These are phyloP conservation scores for Russula sp. DNA, from an alignment of 768 basidiomycete species.

Conservation along the genomic window DNA sequence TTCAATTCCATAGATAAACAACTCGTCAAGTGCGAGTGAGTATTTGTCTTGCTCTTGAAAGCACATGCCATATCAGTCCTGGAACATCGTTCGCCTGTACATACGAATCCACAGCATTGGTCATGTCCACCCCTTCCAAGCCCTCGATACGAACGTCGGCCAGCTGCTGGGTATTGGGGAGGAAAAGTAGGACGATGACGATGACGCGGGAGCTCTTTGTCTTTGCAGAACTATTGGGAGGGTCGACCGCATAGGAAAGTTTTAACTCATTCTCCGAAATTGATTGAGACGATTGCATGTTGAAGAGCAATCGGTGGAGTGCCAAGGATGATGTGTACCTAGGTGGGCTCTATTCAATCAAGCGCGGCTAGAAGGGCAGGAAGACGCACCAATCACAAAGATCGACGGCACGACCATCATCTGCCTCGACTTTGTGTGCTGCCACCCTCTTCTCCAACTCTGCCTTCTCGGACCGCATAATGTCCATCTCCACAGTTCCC, in stretches of 20 bases:
- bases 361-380: not conserved
- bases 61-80: constrained; percentile 55
- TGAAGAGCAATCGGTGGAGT: constrained; percentile 56
- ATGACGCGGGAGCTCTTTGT: constrained; percentile 33
- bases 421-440: constrained; percentile 44
- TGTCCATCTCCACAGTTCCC: constrained; percentile 51
- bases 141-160: constrained; percentile 54
- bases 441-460: constrained; percentile 68
- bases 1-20: not conserved
- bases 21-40: not conserved
- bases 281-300: constrained; percentile 51
- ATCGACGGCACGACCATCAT: constrained; percentile 57
- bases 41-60: constrained; percentile 40
- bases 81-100: constrained; percentile 60
- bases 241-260: constrained; percentile 53
- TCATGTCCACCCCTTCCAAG: constrained; percentile 46
- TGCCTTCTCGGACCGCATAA: constrained; percentile 50
- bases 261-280: constrained; percentile 74
- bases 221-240: constrained; percentile 22
- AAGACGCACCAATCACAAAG: constrained; percentile 62
- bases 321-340: constrained; percentile 70
- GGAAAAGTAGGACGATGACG: constrained; percentile 56
- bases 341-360: not conserved
- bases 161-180: constrained; percentile 61
- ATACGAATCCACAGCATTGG: constrained; percentile 55